Evolutionary conservation across 2,329 filamentous ascomycete genomes (phyloP), one percentile per base, ranked within the genome.

Genomic region (Phaeoacremonium minimum): DNA sequence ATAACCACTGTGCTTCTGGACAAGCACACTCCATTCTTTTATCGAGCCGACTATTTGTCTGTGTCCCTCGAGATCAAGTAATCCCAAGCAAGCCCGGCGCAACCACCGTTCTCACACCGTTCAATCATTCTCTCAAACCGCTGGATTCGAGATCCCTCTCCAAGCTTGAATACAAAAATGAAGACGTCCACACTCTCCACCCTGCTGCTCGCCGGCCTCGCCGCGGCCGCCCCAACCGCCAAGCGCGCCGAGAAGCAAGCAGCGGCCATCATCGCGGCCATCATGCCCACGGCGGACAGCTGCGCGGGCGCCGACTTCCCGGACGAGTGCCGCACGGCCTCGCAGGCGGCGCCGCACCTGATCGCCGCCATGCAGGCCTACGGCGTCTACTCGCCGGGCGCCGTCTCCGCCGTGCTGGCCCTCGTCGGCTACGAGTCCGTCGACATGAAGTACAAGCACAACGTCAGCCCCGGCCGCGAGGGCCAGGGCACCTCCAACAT

Each of bases 351-450:
- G 0, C 65, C 70, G 2, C 67, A 62, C 45, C 68, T 91, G 42
- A 62, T 64, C 50, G 46, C 61, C 6, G 71, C 76, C 22, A 80
- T 89, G 57, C 38, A 51, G 14, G 59, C 67, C 9, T 83, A 87
- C 66, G 46, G 56, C 4, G 64, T 89, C 47, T 68, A 61, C 32
- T 56, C 57, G 20, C 60, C 63, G 15, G 73, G 69, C 15, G 76
- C 84, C 48, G 80, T 85, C 53, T 86, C 86, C 6, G 85, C 81
- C 15, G 58, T 90, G 13, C 53, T 93, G 30, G 69, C 80, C 11
- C 67, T 88, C 51, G 83, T 87, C 64, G 76, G 82, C 9, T 81
- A 80, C 53, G 88, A 94, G 64, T 79, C 76, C 2, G 77, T 39
- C 15, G 71, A 81, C 44, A 86, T 90, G 63, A 70, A 75, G 50